These are phyloP conservation scores for Colletotrichum sp. DNA, from an alignment of 2,329 filamentous ascomycete genomes.

Conservation along the genomic window DNA sequence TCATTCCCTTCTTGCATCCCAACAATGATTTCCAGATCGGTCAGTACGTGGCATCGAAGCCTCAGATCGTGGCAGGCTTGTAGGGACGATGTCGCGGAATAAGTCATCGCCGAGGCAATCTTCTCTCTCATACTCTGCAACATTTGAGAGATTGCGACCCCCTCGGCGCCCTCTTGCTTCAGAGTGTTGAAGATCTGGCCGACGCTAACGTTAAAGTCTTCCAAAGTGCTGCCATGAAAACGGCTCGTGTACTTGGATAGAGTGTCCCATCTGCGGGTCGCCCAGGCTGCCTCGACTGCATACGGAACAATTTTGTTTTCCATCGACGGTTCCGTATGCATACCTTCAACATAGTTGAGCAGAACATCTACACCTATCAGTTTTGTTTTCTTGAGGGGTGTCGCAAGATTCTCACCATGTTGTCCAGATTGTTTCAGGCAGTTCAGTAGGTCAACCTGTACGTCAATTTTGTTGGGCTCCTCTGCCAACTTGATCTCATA, in stretches of 20 bases:
- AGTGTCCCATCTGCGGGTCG: slow-evolving; percentile 80
- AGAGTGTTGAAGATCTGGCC: slow-evolving; percentile 64
- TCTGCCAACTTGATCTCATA: slow-evolving; percentile 90
- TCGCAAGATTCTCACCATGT: slow-evolving; percentile 66
- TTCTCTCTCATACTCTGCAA: slow-evolving; percentile 71
- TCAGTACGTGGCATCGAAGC: slow-evolving; percentile 84
- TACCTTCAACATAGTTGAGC: slow-evolving; percentile 83
- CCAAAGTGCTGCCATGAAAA: slow-evolving; percentile 55
- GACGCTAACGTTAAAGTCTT: slow-evolving; percentile 84
- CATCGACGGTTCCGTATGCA: slow-evolving; percentile 59
- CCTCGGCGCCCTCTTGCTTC: slow-evolving; percentile 56
- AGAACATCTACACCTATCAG: slow-evolving; percentile 69
- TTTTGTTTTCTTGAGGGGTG: neutral
- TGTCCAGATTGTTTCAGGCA: slow-evolving; percentile 97
- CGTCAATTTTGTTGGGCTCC: slow-evolving; percentile 75
- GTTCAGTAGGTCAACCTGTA: slow-evolving; percentile 82
- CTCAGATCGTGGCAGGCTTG: slow-evolving; percentile 85
- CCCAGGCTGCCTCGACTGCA: slow-evolving; percentile 91
- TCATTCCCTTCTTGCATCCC: slow-evolving; percentile 47
- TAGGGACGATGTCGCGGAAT: slow-evolving; percentile 79
- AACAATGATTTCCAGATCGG: slow-evolving; percentile 83
- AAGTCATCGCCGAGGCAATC: slow-evolving; percentile 76
- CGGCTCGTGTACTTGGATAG: slow-evolving; percentile 69
- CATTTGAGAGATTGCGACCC: slow-evolving; percentile 55
- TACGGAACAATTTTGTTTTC: slow-evolving; percentile 76